Evolutionary conservation across 2,329 filamentous ascomycete species (phyloP), one percentile per base, ranked within the genome.

Genomic region (Cladorrhinum sp.): DNA sequence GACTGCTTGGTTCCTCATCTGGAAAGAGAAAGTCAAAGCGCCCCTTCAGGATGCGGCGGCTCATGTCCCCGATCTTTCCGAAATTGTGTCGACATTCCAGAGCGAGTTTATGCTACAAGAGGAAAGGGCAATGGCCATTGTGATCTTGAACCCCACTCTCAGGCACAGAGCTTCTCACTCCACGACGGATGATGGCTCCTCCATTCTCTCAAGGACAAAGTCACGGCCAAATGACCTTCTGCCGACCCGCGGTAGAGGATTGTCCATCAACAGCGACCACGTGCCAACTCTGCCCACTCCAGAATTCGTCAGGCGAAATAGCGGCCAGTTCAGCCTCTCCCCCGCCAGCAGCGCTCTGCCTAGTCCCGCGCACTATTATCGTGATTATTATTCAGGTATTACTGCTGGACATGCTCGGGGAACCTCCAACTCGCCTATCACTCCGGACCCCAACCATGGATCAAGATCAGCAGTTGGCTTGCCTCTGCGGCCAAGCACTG

Each of bases 21-120:
- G 92, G 86, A 88, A 90, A 68, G 88, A 90, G 67, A 96, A 96
- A 77, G 84, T 97, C 64, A 86, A 85, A 65, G 82, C 84, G 8
- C 85, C 95, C 1, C 80, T 97, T 4, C 86, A 87, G 32, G 85
- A 89, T 57, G 79, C 61, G 52, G 76, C 80, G 52, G 76, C 80
- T 12, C 79, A 88, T 54, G 83, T 87, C 7, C 85, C 87, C 13
- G 87, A 91, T 55, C 73, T 92, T 18, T 76, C 85, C 48, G 87
- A 93, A 50, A 90, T 98, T 57, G 80, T 93, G 61, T 83, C 85
- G 41, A 85, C 88, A 10, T 98, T 96, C 80, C 83, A 87, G 55
- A 84, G 85, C 16, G 93, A 96, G 69, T 95, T 90, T 72, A 86
- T 84, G 23, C 88, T 89, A 68, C 85, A 90, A 55, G 89, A 96